Evolutionary conservation across 2,329 filamentous ascomycete genomes (phyloP).

Genomic region (Alternaria triticina): DNA sequence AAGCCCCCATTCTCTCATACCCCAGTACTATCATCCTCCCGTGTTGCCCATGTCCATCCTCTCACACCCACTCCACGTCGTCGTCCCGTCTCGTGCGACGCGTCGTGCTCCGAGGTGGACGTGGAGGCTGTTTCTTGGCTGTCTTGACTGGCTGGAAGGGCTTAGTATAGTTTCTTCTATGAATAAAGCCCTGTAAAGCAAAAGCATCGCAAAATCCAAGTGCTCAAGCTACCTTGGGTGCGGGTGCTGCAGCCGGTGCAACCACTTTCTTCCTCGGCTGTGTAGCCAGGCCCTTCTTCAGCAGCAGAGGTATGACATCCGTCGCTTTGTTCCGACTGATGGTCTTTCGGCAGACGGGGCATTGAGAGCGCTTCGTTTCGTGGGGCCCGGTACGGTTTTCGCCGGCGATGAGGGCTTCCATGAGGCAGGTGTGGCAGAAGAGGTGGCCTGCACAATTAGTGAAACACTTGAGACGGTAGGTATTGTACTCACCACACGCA

Average conservation of each 20-base stretch:
- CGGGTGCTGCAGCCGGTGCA: constrained; percentile 5
- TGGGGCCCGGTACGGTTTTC: constrained; percentile 57
- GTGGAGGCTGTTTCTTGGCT: not conserved
- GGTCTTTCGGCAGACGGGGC: constrained; percentile 56
- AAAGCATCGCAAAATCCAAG: constrained; percentile 17
- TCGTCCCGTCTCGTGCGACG: not conserved
- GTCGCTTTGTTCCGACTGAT: constrained; percentile 48
- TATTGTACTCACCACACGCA: constrained; percentile 60
- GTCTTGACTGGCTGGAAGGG: not conserved
- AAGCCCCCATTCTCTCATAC: not conserved
- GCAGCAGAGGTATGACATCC: constrained; percentile 52
- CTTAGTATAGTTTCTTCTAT: not conserved
- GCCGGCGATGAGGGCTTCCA: constrained; percentile 64
- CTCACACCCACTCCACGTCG: not conserved
- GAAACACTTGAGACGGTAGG: not conserved
- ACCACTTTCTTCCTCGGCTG: constrained; percentile 40
- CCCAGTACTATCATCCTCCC: not conserved
- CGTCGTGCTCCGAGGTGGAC: not conserved
- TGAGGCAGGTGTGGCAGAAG: constrained; percentile 69
- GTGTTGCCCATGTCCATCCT: accelerated
- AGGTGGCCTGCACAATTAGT: constrained; percentile 59
- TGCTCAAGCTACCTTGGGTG: constrained; percentile 29
- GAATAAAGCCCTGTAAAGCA: not conserved
- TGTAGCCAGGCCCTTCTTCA: constrained; percentile 49
- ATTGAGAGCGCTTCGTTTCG: constrained; percentile 52